Evolutionary conservation across 106 monocot genomes (phyloP), one percentile per base, ranked within the genome.

Genomic region (Dendrobium huoshanense): DNA sequence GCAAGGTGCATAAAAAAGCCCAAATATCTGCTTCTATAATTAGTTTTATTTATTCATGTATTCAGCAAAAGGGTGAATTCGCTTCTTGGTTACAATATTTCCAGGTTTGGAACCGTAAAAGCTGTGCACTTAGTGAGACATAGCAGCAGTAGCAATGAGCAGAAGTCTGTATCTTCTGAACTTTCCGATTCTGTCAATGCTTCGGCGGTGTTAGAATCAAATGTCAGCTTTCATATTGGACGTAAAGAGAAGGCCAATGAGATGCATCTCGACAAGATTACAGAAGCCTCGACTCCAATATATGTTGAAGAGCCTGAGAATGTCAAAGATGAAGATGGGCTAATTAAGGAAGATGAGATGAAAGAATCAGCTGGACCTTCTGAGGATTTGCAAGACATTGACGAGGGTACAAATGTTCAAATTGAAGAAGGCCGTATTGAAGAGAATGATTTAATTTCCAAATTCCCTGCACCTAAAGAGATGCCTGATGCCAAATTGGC

Each of bases 61-160:
- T 51, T 13, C 51, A 51, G 13, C 51, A 51, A 13, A 13, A 13
- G 15, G 2, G 10, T 51, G 10, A 15, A 15, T 40, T 55, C 40
- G n/a, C 41, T 64, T 9, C 77, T 82, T 74, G 10, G 25, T 51
- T 33, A 49, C 49, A 81, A 18, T 56, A 20, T 25, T 73, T 73
- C 64, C 89, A 97, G 96, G 89, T 94, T 97, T 89, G 96, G 96
- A 83, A 85, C 88, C 20, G 84, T 97, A 4, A 97, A 92, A 79
- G 90, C 94, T 44, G 70, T 92, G 41, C 92, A 94, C 84, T 10
- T 96, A 6, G 85, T 92, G 77, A 78, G 84, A 41, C 43, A 77
- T 77, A 55, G 47, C 18, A 45, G 43, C 67, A 77, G 20, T 75
- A 20, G 3, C 11, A 33, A 48, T 49, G 64, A n/a, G 9, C 40